phyloP scores from a whole-genome alignment of 169 alveolate genomes.

The Babesia bigemina region DNA sequence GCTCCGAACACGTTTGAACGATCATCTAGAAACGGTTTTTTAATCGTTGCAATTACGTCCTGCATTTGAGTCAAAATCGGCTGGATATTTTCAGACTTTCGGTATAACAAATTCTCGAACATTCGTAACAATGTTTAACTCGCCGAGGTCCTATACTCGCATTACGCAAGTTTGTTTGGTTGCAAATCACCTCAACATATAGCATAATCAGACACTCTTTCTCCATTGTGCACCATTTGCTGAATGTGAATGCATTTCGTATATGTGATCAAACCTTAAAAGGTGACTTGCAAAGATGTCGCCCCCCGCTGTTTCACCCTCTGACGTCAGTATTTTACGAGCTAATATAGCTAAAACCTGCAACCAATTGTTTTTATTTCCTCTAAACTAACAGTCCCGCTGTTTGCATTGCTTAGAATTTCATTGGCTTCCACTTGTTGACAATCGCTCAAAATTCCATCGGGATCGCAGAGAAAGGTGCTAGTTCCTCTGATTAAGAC shows the following conservation, averaged over 20 bases:
- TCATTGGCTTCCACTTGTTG: constrained; percentile 47
- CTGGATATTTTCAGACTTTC: background rate
- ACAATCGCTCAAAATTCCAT: constrained; percentile 50
- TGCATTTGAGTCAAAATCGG: too few relatives aligned
- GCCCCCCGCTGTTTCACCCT: background rate
- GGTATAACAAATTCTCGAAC: background rate
- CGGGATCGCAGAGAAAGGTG: constrained; percentile 60
- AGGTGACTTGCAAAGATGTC: constrained; percentile 8
- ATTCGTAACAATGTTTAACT: constrained; percentile 16
- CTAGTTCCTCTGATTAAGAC: constrained; percentile 4
- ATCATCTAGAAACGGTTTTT: constrained; percentile 3
- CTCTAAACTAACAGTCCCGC: background rate
- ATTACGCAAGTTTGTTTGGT: background rate
- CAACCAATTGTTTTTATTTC: background rate
- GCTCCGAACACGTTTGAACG: constrained; percentile 34
- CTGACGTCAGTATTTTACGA: constrained; percentile 13
- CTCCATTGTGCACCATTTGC: constrained; percentile 24
- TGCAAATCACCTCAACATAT: constrained; percentile 19
- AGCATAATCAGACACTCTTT: constrained; percentile 1
- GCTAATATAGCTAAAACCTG: constrained; percentile 36
- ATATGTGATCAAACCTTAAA: constrained; percentile 1
- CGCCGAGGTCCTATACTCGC: constrained; percentile 7
- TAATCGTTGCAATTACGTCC: constrained; percentile 1
- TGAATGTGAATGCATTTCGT: background rate
- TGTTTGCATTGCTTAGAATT: constrained; percentile 6